Evolutionary conservation across 2,329 filamentous ascomycete genomes (phyloP), one percentile per base, ranked within the genome.

Genomic region (Lithohypha guttulata): DNA sequence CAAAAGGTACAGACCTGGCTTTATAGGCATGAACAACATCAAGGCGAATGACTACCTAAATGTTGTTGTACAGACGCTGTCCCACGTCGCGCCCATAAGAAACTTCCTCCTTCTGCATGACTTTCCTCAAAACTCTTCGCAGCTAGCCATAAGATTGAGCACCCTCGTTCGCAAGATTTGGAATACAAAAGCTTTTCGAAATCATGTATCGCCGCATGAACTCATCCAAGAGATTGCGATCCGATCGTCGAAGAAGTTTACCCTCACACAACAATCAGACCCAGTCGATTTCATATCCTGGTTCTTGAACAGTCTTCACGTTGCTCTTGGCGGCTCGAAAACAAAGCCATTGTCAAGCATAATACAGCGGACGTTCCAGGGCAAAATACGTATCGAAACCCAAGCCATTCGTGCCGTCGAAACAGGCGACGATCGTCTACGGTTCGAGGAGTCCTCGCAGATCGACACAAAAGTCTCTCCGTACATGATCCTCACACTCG

Each of bases 31-130:
- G 84, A 98, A 98, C 71, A 98, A 98, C 64, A 95, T 98, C 70
- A 98, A 98, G 62, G 85, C 91, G 42, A 98, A 98, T 64, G 91
- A 98, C 66, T 98, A 98, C 64, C 73, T 96, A 56, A 98, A 98
- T 57, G 89, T 94, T 18, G 75, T 95, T 2, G 81, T 93, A 34
- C 91, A 98, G 60, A 81, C 87, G 5, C 71, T 98, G 25, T 80
- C 89, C 2, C 91, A 98, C 60, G 85, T 96, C 18, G 69, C 79
- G 14, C 89, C 91, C 3, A 68, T 98, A 50, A 78, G 91, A 22
- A 95, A 96, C 59, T 96, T 78, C 63, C 79, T 96, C 57, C 77
- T 98, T 54, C 73, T 96, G 1, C 84, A 94, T 56, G 75, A 93
- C 51, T 79, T 95, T 36, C 71, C 71, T 8, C 70, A 71, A 8